Base-by-base conservation (phyloP, 768 basidiomycete genomes). In the Tulasnella sp. region DNA sequence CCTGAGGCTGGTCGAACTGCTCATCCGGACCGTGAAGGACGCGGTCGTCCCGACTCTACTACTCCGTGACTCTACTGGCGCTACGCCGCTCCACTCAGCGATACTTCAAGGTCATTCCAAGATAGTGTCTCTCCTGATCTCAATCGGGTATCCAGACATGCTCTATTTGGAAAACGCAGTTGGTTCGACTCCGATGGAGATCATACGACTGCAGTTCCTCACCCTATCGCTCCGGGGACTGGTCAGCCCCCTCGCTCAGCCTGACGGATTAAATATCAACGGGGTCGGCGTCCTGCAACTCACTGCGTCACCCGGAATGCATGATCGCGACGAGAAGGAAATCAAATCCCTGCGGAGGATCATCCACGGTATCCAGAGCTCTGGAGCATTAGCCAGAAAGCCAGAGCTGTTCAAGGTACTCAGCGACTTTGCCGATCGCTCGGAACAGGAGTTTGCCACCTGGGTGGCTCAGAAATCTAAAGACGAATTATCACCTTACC, bases 21-120 rank as follows among this genome's bases (percentile, higher is more conserved):
- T 37, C 37, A 6, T 37, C 37, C 37, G 37, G 6, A 37, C 37
- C 2, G 6, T 37, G 37, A 37, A 37, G 37, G 37, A 37, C 6
- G 37, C 37, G 37, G 37, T 37, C 37, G 37, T 37, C 37, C 37
- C 37, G 37, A 37, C 2, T 37, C 37, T 37, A 2, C 37, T 37
- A 6, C 37, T 37, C 37, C 37, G 37, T 37, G 37, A 37, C 37
- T 2, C 37, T 37, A 2, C 54, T 75, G 91, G 90, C 0, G 88
- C 86, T 24, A 90, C 87, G 0, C 88, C 90, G 1, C 85, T 92
- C 2, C 91, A 92, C 82, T 80, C 86, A 40, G 90, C 91, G 0
- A 86, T 88, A 31, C 85, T 85, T 9, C 37, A 79, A 0, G 85
- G 86, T 24, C 87, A 81, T 80, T 28, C 85, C 0, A 82, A 86